Percentiles rank a stretch among this genome's conserved stretches.
Conservation (phyloP, 768 basidiomycete genomes). For the Lactifluus piperatus region DNA sequence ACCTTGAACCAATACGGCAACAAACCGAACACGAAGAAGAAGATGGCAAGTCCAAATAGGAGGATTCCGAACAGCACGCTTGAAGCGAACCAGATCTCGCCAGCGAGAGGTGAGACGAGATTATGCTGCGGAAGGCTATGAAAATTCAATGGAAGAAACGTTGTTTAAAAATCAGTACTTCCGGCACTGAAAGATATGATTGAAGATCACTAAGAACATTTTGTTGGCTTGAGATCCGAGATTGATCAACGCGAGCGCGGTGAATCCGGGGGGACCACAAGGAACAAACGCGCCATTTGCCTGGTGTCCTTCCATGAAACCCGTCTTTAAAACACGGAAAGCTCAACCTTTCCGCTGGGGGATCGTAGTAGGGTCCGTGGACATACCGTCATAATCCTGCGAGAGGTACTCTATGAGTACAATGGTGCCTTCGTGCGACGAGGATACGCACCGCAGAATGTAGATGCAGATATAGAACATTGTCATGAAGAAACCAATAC, state of each 20-base stretch:
- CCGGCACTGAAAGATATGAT: not conserved
- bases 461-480: constrained; percentile 45
- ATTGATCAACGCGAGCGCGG: constrained; percentile 38
- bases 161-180: not conserved
- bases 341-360: not conserved
- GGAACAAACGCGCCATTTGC: constrained; percentile 42
- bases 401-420: not conserved
- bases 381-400: constrained; percentile 34
- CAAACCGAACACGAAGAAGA: constrained; percentile 38
- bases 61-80: constrained; percentile 33
- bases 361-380: not conserved
- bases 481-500: constrained; percentile 40
- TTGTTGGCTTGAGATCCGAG: constrained; percentile 32
- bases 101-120: constrained; percentile 32
- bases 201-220: constrained; percentile 27
- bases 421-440: not conserved
- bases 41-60: constrained; percentile 39
- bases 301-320: constrained; percentile 39
- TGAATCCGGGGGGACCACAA: constrained; percentile 42
- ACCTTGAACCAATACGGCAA: constrained; percentile 43
- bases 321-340: constrained; percentile 28
- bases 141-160: not conserved
- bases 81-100: constrained; percentile 38
- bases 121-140: constrained; percentile 29
- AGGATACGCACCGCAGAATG: constrained; percentile 32